phyloP scores from a whole-genome alignment of 179 eudicot species.

The Pouteria campechiana region DNA sequence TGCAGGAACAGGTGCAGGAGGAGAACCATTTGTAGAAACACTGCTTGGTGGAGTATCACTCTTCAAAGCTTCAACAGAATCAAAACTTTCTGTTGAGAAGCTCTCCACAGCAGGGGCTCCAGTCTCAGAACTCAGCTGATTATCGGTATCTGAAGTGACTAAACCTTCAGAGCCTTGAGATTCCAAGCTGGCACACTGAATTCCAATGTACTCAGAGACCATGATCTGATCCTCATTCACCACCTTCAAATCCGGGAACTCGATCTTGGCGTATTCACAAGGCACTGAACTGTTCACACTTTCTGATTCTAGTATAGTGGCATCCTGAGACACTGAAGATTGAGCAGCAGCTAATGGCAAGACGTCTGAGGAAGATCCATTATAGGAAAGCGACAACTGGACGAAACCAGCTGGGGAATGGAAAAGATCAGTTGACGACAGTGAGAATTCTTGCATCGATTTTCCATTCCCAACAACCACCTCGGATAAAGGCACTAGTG shows the following conservation, averaged over 20 bases:
- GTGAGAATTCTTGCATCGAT: conserved; percentile 61
- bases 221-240: conserved; percentile 66
- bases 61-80: conserved; percentile 21
- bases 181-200: conserved; percentile 25
- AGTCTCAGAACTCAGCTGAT: conserved; percentile 29
- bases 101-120: conserved; percentile 42
- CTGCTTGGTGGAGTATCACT: conserved; percentile 62
- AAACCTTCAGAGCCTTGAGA: conserved; percentile 49
- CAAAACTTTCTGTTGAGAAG: conserved; percentile 30
- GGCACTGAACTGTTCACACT: conserved; percentile 11
- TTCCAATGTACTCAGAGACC: conserved; percentile 72
- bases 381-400: conserved; percentile 55
- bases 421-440: conserved; percentile 84
- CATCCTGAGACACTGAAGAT: neutral
- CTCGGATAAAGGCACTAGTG: conserved; percentile 78
- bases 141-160: conserved; percentile 52
- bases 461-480: conserved; percentile 48
- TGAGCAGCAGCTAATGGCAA: conserved; percentile 29
- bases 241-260: conserved; percentile 83
- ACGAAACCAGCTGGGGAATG: conserved; percentile 95
- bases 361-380: conserved; percentile 63
- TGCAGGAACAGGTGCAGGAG: conserved; percentile 32
- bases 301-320: conserved; percentile 13
- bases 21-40: conserved; percentile 52
- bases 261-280: conserved; percentile 53